A percentile compares a stretch with the other conserved stretches of the same genome.
These are phyloP conservation scores for Pilaira anomala DNA, from an alignment of 192 early-diverging fungal species.

Conservation along the genomic window DNA sequence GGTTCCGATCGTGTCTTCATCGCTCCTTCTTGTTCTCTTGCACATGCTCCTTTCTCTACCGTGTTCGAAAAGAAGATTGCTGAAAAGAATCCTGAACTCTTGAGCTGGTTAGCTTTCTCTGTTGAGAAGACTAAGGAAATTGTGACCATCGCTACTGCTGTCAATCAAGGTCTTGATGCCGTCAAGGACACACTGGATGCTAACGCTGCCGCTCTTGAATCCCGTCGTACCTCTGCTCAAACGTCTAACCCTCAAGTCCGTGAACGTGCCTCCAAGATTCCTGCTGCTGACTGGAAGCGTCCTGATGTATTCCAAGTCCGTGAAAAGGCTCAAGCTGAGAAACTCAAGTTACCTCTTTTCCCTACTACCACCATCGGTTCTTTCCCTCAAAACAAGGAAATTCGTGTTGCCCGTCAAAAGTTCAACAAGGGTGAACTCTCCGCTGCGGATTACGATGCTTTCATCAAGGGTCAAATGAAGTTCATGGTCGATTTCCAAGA, in stretches of 20 bases:
- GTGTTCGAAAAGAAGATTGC: slow-evolving; percentile 67
- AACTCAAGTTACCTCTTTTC: slow-evolving; percentile 84
- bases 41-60: slow-evolving; percentile 90
- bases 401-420: slow-evolving; percentile 88
- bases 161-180: slow-evolving; percentile 48
- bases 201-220: slow-evolving; percentile 69
- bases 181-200: slow-evolving; percentile 66
- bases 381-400: slow-evolving; percentile 97
- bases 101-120: slow-evolving; percentile 92
- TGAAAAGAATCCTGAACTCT: slow-evolving; percentile 71
- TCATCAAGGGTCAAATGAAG: slow-evolving; percentile 84
- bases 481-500: slow-evolving; percentile 89
- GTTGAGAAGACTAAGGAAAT: slow-evolving; percentile 91
- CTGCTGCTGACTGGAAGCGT: slow-evolving; percentile 71
- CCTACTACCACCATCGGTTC: slow-evolving; percentile 98
- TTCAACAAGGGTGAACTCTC: slow-evolving; percentile 79
- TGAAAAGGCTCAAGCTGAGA: slow-evolving; percentile 64
- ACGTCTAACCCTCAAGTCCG: slow-evolving; percentile 84
- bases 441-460: slow-evolving; percentile 68
- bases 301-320: slow-evolving; percentile 71
- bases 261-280: slow-evolving; percentile 63
- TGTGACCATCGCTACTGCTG: slow-evolving; percentile 58
- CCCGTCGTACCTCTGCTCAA: slow-evolving; percentile 71
- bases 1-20: slow-evolving; percentile 78
- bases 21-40: slow-evolving; percentile 86